These are phyloP conservation scores for Pseudophaeomoniella oleicola DNA, from an alignment of 2,329 filamentous ascomycete species.

Conservation along the genomic window DNA sequence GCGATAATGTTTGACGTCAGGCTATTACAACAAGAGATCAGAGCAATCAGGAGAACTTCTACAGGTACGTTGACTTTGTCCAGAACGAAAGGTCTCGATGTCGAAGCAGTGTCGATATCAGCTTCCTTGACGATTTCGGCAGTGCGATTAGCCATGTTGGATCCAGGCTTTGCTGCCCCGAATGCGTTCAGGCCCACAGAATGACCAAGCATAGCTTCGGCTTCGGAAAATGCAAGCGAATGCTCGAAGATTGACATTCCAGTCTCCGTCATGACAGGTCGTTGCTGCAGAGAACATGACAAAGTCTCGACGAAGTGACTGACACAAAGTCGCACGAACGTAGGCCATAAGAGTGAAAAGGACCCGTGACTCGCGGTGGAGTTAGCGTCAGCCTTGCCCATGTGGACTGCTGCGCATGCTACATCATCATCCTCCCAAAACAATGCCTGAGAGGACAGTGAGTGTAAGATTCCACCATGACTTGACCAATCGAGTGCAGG, in stretches of 20 bases:
- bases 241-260: conserved; percentile 96
- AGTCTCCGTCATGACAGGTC: conserved; percentile 66
- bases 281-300: conserved; percentile 74
- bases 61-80: conserved; percentile 74
- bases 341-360: conserved; percentile 47
- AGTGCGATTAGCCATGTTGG: conserved; percentile 26
- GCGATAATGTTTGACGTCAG: conserved; percentile 72
- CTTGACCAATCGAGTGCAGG: conserved; percentile 57
- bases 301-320: conserved; percentile 85
- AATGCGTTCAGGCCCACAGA: conserved; percentile 61
- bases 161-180: conserved; percentile 31
- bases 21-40: conserved; percentile 83
- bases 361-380: conserved; percentile 56
- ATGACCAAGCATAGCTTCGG: conserved; percentile 72
- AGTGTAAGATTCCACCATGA: conserved; percentile 55
- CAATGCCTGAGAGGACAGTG: conserved; percentile 55
- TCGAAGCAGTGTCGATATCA: neutral
- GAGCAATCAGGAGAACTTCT: conserved; percentile 71
- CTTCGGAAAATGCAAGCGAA: conserved; percentile 88
- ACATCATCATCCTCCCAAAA: conserved; percentile 59
- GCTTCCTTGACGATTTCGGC: conserved; percentile 7
- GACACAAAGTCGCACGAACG: conserved; percentile 39
- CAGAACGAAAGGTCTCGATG: conserved; percentile 43
- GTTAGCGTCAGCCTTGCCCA: conserved; percentile 44
- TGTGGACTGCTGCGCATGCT: conserved; percentile 61